Base-by-base conservation (phyloP, 768 basidiomycete genomes). In the Xerocomellus amylosporus region DNA sequence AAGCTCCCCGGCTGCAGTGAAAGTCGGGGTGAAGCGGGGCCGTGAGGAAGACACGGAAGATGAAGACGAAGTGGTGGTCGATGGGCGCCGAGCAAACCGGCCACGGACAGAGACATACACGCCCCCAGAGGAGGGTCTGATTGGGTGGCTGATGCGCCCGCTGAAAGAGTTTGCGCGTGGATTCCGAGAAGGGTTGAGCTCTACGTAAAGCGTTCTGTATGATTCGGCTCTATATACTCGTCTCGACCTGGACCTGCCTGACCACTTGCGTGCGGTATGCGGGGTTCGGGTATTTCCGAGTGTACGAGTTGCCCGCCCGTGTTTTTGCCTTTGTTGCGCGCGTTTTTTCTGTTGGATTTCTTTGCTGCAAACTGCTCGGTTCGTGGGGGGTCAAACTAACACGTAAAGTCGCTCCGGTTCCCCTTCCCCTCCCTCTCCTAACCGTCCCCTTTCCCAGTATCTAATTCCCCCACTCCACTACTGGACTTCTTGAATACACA, bases 151-250 rank as follows among this genome's bases (percentile, higher is more conserved):
- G 62, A 70, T 81, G 67, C 72, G 80, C 37, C 86, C 86, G 6
- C 74, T 87, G 69, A 78, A 80, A 64, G 80, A 82, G 7, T 87
- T 88, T 65, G 74, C 84, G 51, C 79, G 80, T 58, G 86, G 86
- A n/a, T 87, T 88, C 72, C 80, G 79, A 59, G 84, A 87, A 70
- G 82, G 83, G 62, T 68, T 85, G 58, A 58, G 58, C 14, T 46
- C 64, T 45, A 60, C 65, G 51, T 71, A 65, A 62, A 8, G 26
- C 26, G 26, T 26, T 26, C 28, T 62, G 63, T 59, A 63, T 31
- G 30, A 26, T 26, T 26, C 26, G 26, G 26, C 26, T 26, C 26
- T 48, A 49, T 56, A 34, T 56, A 49, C 44, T 48, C 47, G 38
- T 36, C 33, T 38, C 42, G 45, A 46, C 54, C 48, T 24, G 24